Conservation (phyloP, 2,329 filamentous ascomycete genomes). For the Pseudocercospora fijiensis region DNA sequence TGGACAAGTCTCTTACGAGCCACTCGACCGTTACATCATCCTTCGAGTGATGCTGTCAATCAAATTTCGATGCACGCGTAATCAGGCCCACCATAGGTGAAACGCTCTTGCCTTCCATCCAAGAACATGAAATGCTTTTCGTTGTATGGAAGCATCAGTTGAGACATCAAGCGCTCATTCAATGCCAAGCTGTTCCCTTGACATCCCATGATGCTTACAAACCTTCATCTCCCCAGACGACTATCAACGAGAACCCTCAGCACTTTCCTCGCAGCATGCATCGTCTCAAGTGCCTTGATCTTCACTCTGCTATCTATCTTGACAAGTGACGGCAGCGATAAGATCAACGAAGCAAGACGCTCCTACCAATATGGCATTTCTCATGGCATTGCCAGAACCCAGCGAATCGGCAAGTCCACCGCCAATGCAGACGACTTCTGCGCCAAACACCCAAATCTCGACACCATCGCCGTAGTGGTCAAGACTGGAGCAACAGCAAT, state of each 20-base stretch:
- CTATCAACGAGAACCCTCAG: neutral
- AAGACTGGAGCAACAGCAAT: slow-evolving; percentile 59
- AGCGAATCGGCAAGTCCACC: neutral
- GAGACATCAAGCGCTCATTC: neutral
- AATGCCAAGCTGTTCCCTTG: neutral
- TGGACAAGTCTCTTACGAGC: neutral
- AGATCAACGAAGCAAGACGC: neutral
- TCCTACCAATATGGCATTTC: neutral
- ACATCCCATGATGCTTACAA: neutral
- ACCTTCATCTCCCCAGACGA: neutral
- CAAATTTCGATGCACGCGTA: neutral
- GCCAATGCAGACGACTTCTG: neutral
- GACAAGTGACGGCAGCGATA: neutral
- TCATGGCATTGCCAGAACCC: neutral
- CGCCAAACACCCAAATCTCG: slow-evolving; percentile 23
- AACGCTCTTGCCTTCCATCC: neutral
- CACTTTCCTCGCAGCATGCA: neutral
- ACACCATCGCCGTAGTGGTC: slow-evolving; percentile 55
- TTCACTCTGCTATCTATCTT: neutral
- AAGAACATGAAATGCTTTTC: neutral
- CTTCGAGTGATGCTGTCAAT: neutral
- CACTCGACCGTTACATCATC: neutral
- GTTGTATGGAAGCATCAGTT: neutral
- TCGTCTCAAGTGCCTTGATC: neutral
- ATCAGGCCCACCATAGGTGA: neutral